Evolutionary conservation across 192 early-diverging fungal genomes (phyloP).

Genomic region (Coemansia sp.): DNA sequence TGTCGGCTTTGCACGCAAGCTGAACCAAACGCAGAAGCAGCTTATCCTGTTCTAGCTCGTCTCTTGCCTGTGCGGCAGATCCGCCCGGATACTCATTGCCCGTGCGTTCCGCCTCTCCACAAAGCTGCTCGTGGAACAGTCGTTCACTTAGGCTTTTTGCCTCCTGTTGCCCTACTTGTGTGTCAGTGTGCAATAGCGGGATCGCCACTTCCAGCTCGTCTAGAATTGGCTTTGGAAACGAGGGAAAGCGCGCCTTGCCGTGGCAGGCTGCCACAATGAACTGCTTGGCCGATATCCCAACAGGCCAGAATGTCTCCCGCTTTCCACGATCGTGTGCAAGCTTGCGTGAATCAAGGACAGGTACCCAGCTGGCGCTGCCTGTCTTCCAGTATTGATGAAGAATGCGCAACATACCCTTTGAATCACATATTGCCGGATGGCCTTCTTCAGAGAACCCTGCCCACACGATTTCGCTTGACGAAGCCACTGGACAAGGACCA

Average conservation of each 20-base stretch:
- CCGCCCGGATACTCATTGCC: slow-evolving; percentile 42
- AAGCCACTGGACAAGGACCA: slow-evolving; percentile 66
- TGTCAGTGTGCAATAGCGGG: slow-evolving; percentile 63
- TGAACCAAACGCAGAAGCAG: slow-evolving; percentile 72
- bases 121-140: slow-evolving; percentile 60
- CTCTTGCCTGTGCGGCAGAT: slow-evolving; percentile 20
- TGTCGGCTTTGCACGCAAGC: slow-evolving; percentile 81
- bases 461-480: slow-evolving; percentile 69
- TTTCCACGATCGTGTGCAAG: slow-evolving; percentile 34
- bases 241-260: slow-evolving; percentile 52
- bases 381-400: slow-evolving; percentile 63
- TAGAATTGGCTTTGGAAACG: slow-evolving; percentile 70
- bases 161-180: slow-evolving; percentile 47
- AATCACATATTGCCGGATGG: slow-evolving; percentile 78
- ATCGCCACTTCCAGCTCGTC: slow-evolving; percentile 66
- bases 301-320: slow-evolving; percentile 80
- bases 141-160: slow-evolving; percentile 56
- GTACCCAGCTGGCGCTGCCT: slow-evolving; percentile 73
- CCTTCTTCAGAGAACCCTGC: slow-evolving; percentile 80
- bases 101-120: slow-evolving; percentile 58
- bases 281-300: slow-evolving; percentile 70
- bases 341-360: slow-evolving; percentile 69
- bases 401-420: slow-evolving; percentile 70
- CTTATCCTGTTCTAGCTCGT: slow-evolving; percentile 80
- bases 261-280: slow-evolving; percentile 75